Base-by-base conservation (phyloP, 441 rosid species). In the Gossypium davidsonii region DNA sequence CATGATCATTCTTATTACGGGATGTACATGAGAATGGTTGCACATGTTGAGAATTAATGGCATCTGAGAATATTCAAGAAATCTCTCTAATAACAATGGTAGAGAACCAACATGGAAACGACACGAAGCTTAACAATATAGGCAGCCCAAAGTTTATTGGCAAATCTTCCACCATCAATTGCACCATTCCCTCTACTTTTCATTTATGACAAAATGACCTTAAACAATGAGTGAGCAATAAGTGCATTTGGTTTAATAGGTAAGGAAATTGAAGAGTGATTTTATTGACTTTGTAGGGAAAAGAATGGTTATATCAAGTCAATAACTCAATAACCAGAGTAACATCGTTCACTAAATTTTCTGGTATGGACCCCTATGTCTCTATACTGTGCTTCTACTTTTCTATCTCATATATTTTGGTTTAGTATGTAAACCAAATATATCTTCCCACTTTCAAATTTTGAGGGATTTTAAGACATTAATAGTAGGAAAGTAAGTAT, bases 181-280 rank as follows among this genome's bases (percentile, higher is more conserved):
- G 21, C 51, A 37, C 26, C 26, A 3, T 11, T 34, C 69, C 21
- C 9, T 46, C 17, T 65, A 21, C 26, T 68, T 28, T 17, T 49
- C 56, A 21, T 60, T 48, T 8, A 59, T 15, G 77, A 48, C 28
- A 31, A 49, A 0, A 14, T 20, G 17, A 59, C 59, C 62, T 42
- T 18, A 53, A 49, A n/a, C 15, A 61, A 60, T 53, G 52, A 53
- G 59, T 44, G 59, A 60, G 59, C 70, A 73, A 11, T 67, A 70
- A 60, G 66, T 39, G 18, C 18, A 9, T 20, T 55, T 4, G 31
- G 51, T 57, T 57, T 37, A 8, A 55, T 10, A 2, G 4, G 6
- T 9, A 17, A 10, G 63, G 18, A 20, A 37, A 15, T 25, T 4
- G 23, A 68, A 10, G 6, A 21, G 12, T 66, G 15, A 7, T 3